Conservation (phyloP, 352 stramenopile species). For the Hyaloperonospora arabidopsidis region DNA sequence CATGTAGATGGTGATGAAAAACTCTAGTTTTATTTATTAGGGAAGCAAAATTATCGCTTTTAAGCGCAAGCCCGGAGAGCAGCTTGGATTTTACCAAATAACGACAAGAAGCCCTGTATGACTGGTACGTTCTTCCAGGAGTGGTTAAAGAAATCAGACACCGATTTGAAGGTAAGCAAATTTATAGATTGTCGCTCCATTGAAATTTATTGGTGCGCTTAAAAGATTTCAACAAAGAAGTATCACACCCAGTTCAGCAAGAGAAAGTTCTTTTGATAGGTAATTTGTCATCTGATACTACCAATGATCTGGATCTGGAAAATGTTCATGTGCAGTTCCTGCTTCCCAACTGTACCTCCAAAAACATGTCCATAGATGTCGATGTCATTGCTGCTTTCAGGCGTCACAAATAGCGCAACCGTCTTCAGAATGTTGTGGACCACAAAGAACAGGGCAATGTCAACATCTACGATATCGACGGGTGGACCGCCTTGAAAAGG, state of each 20-base stretch:
- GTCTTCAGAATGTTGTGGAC: background rate
- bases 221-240: background rate
- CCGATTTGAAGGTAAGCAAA: background rate
- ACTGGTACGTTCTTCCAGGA: background rate
- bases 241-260: background rate
- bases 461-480: too few relatives aligned
- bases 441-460: background rate
- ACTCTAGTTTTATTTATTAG: too few relatives aligned
- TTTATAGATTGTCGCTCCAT: background rate
- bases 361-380: too few relatives aligned
- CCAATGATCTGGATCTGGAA: background rate
- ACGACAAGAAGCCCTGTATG: background rate
- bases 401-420: background rate
- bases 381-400: too few relatives aligned
- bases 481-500: too few relatives aligned
- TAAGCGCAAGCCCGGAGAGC: background rate
- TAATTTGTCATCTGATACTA: background rate
- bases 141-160: background rate
- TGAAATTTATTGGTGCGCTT: background rate
- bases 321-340: background rate
- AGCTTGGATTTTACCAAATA: background rate
- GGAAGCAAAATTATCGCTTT: background rate
- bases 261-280: background rate
- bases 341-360: background rate
- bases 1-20: too few relatives aligned